Conservation (phyloP, 495 filamentous ascomycete genomes). For the Bathelium albidoporum region DNA sequence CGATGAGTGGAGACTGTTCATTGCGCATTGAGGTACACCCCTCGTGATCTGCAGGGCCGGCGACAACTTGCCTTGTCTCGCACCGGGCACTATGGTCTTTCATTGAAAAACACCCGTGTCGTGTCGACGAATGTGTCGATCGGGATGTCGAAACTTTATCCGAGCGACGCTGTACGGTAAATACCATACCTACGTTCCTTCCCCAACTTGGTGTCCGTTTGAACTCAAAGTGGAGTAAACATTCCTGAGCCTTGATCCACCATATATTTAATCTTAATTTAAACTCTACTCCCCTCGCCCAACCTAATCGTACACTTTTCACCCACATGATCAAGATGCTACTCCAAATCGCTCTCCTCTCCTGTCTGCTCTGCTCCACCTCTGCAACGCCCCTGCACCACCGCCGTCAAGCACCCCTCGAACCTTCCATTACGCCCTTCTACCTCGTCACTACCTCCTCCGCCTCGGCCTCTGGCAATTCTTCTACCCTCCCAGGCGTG, state of each 20-base stretch:
- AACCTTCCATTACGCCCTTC: not conserved
- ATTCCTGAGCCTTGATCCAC: not conserved
- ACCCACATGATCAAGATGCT: not conserved
- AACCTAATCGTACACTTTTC: not conserved
- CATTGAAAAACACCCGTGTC: not conserved
- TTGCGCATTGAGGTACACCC: not conserved
- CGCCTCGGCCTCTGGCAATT: not conserved
- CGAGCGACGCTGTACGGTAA: not conserved
- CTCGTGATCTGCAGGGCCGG: not conserved
- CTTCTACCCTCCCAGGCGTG: not conserved
- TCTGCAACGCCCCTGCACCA: not conserved
- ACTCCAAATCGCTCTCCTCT: not conserved
- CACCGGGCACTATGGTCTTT: not conserved
- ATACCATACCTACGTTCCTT: not conserved
- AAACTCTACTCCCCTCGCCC: not conserved
- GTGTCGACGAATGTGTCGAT: not conserved
- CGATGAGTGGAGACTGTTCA: not conserved
- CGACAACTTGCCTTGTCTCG: not conserved
- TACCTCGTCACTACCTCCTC: conserved; percentile 6
- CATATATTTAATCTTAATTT: not conserved
- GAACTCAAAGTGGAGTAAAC: not conserved
- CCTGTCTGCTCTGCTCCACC: not conserved
- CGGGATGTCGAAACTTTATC: not conserved
- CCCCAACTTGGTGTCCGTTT: not conserved
- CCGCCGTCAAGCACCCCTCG: not conserved